Evolutionary conservation across 768 basidiomycete genomes (phyloP), one percentile per base, ranked within the genome.

Genomic region (Lactifluus hygrophoroides): DNA sequence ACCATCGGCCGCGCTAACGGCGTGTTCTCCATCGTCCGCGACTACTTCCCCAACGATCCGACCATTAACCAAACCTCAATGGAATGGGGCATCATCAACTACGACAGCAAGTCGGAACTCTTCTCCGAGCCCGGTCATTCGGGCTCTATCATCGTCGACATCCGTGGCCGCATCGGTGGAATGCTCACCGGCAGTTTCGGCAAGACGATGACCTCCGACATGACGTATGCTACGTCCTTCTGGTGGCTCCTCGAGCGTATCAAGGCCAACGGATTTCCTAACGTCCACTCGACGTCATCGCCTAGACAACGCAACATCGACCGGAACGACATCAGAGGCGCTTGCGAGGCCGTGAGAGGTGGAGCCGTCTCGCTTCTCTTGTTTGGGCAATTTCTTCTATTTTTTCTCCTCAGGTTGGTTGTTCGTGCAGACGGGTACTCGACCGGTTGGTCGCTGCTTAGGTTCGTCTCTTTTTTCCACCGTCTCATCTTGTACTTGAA

Each of bases 201-300:
- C 37, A 61, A 65, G 51, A 58, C 62, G 4, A 40, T 63, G 64
- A 44, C 52, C 8, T 25, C 21, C 30, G 32, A 53, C 11, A 61
- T 72, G 10, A 74, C 74, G 25, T 75, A 75, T 61, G 72, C 72
- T 46, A 76, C 75, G n/a, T 66, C 73, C n/a, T 69, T 74, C 63
- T 66, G 54, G 53, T 70, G 64, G 66, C 66, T 70, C 62, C 54
- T 70, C 54, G 5, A 59, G 60, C 67, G 64, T 27, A 62, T 62
- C 32, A 23, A 17, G 52, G 42, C n/a, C n/a, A 44, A 45, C 14
- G 56, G 51, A 7, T 58, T 62, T 19, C 56, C 56, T 16, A 45
- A 58, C 17, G 52, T 43, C 9, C 56, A 62, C 56, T 60, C 54
- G 28, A 50, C 28, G 32, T 53, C 3, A 23, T 53, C 1, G 42